A percentile compares a stretch with the other conserved stretches of the same genome.
These are phyloP conservation scores for Tolypocladium amazonense DNA, from an alignment of 2,329 filamentous ascomycete genomes.

Conservation along the genomic window DNA sequence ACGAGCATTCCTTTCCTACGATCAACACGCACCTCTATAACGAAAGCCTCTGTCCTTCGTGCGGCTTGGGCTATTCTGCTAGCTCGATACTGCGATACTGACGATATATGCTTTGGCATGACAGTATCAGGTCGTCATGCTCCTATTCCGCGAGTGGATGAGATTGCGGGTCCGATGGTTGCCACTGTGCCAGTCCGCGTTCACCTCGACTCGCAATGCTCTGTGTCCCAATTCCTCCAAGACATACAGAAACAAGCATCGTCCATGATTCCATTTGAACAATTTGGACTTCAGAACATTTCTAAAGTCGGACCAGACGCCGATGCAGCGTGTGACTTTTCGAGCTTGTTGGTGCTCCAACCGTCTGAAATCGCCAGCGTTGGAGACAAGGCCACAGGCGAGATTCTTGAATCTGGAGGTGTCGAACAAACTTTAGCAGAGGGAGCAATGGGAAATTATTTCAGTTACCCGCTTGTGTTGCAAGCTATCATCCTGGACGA, in stretches of 20 bases:
- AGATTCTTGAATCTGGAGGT: background rate
- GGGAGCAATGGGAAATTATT: conserved; percentile 6
- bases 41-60: conserved; percentile 7
- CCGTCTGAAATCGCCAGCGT: background rate
- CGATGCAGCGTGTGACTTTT: background rate
- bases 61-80: conserved; percentile 16
- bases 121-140: conserved; percentile 12
- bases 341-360: background rate
- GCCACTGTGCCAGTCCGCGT: conserved; percentile 9
- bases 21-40: background rate
- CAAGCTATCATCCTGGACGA: background rate
- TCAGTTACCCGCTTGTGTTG: conserved; percentile 6
- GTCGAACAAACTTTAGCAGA: background rate
- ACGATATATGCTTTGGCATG: conserved; percentile 13
- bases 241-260: conserved; percentile 7
- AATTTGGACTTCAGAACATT: background rate
- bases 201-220: conserved; percentile 1
- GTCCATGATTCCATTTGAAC: conserved; percentile 4
- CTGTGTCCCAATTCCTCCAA: conserved; percentile 6
- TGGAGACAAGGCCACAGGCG: background rate
- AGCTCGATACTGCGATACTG: conserved; percentile 6
- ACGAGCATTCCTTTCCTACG: background rate
- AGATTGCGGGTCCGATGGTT: conserved; percentile 10
- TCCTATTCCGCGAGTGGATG: conserved; percentile 10
- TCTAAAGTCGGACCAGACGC: background rate